phyloP scores from a whole-genome alignment of 2,329 filamentous ascomycete genomes.

The Incumbomyces delicatus region DNA sequence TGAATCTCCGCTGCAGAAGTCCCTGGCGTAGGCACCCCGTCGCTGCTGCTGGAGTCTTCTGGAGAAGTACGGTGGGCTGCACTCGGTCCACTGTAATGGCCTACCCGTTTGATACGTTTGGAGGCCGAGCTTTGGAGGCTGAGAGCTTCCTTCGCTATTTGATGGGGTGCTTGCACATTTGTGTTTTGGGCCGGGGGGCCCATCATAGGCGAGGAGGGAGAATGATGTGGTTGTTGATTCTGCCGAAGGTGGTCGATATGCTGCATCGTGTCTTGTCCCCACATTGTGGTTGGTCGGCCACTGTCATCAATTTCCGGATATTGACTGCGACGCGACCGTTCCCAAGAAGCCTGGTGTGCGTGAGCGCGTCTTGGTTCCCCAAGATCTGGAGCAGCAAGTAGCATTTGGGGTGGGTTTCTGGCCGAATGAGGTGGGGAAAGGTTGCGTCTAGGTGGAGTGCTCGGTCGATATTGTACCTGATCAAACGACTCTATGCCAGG shows the following conservation, averaged over 20 bases:
- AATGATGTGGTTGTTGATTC: neutral
- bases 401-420: slow-evolving; percentile 33
- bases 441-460: slow-evolving; percentile 53
- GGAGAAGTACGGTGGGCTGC: slow-evolving; percentile 33
- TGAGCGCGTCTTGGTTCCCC: slow-evolving; percentile 34
- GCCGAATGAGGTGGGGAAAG: slow-evolving; percentile 74
- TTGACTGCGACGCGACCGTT: slow-evolving; percentile 29
- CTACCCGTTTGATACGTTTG: slow-evolving; percentile 23
- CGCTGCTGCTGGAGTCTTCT: slow-evolving; percentile 37
- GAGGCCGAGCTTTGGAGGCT: slow-evolving; percentile 9
- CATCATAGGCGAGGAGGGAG: neutral
- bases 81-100: slow-evolving; percentile 27
- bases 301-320: slow-evolving; percentile 17
- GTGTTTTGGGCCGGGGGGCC: slow-evolving; percentile 6
- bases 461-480: slow-evolving; percentile 49
- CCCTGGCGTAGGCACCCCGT: slow-evolving; percentile 39
- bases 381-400: slow-evolving; percentile 25
- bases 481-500: slow-evolving; percentile 92
- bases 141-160: slow-evolving; percentile 15
- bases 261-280: slow-evolving; percentile 34
- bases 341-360: slow-evolving; percentile 41
- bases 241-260: slow-evolving; percentile 4
- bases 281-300: slow-evolving; percentile 29
- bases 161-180: slow-evolving; percentile 16
- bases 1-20: slow-evolving; percentile 39